Evolutionary conservation across 441 rosid species (phyloP).

Genomic region (Euphorbia schlechtendalii): DNA sequence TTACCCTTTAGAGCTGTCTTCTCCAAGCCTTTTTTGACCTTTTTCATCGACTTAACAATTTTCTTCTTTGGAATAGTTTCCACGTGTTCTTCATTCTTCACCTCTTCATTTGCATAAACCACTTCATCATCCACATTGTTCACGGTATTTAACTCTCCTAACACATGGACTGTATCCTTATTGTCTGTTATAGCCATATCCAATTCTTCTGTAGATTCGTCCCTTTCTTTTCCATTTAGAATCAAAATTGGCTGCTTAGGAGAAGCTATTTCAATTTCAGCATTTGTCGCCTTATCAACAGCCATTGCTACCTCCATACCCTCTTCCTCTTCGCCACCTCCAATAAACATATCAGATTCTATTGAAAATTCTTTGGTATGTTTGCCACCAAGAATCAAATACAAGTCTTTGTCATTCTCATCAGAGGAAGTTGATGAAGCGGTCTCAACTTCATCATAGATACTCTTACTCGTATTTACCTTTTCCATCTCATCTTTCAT

Average conservation of each 20-base stretch:
- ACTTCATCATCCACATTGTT: slow-evolving; percentile 1
- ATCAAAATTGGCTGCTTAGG: neutral
- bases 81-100: neutral
- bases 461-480: neutral
- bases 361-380: neutral
- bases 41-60: slow-evolving; percentile 12
- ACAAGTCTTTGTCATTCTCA: neutral
- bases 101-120: neutral
- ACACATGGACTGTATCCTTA: neutral
- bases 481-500: slow-evolving; percentile 2
- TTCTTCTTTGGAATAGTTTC: slow-evolving; percentile 13
- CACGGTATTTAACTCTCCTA: neutral
- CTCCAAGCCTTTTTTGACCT: slow-evolving; percentile 5
- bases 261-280: neutral
- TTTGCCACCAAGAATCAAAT: neutral
- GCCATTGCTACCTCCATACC: neutral
- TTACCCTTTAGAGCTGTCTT: slow-evolving; percentile 6
- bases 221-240: slow-evolving; percentile 4
- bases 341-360: neutral
- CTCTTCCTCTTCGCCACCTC: neutral
- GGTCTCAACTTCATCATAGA: neutral
- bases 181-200: neutral
- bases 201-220: slow-evolving; percentile 6
- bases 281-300: neutral
- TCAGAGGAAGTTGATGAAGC: neutral